Evolutionary conservation across 164 flowering plant genomes (phyloP).

Genomic region (Dillenia suffruticosa): DNA sequence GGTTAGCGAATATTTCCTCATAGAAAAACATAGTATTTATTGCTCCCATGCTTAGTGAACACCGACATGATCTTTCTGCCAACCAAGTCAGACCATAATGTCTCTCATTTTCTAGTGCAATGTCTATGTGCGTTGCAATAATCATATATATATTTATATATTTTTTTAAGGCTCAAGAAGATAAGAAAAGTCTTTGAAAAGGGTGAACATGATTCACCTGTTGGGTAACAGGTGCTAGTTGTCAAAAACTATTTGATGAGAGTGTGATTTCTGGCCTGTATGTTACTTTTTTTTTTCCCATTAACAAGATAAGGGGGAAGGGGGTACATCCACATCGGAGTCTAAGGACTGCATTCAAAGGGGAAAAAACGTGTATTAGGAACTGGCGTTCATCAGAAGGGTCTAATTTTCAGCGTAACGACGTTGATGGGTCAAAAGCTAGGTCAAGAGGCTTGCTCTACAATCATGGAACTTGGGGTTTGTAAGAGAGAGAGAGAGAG

Average conservation of each 20-base stretch:
- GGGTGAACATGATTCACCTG: constrained; percentile 21
- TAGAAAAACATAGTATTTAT: constrained; percentile 9
- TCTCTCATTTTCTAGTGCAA: constrained; percentile 2
- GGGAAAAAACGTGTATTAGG: constrained; percentile 12
- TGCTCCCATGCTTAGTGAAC: constrained; percentile 11
- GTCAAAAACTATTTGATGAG: constrained; percentile 25
- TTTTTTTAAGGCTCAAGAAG: constrained; percentile 1
- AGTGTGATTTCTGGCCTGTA: constrained; percentile 7
- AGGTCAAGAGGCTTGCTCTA: constrained; percentile 31
- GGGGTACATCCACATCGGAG: constrained; percentile 14
- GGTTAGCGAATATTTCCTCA: not conserved
- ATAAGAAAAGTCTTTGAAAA: constrained; percentile 9
- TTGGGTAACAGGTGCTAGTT: constrained; percentile 22
- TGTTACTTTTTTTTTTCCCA: constrained; percentile 4
- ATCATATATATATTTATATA: constrained; percentile 2
- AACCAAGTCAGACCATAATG: constrained; percentile 17
- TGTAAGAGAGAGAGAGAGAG: constrained; percentile 19
- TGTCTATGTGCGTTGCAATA: not conserved
- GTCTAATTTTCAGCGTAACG: constrained; percentile 63
- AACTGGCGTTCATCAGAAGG: constrained; percentile 20
- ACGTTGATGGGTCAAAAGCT: constrained; percentile 48
- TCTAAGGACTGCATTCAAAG: constrained; percentile 10
- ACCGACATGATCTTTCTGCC: constrained; percentile 8
- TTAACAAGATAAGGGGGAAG: constrained; percentile 12
- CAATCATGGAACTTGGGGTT: constrained; percentile 43